phyloP scores from a whole-genome alignment of 345 rosid genomes.

The Fremontodendron californicum region DNA sequence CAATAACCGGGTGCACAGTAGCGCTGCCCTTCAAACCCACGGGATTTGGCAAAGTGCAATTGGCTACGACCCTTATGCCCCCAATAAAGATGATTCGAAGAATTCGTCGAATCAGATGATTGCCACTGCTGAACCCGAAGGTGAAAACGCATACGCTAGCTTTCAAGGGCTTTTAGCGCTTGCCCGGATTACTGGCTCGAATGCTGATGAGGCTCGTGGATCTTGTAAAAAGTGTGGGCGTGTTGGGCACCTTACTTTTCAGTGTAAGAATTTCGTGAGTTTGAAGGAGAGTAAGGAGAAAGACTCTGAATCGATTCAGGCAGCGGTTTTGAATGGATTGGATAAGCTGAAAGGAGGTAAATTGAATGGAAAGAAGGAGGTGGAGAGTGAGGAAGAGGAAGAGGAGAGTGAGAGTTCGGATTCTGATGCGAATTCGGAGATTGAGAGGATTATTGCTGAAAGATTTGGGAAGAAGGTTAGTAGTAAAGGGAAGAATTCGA shows the following conservation, averaged over 20 bases:
- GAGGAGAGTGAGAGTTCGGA: constrained; percentile 78
- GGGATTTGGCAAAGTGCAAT: constrained; percentile 98
- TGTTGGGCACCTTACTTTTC: constrained; percentile 85
- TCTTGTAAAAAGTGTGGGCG: constrained; percentile 90
- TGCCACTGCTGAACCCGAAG: constrained; percentile 47
- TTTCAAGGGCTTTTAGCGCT: constrained; percentile 84
- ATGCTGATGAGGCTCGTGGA: constrained; percentile 83
- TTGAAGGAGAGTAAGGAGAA: constrained; percentile 61
- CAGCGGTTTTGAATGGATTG: constrained; percentile 62
- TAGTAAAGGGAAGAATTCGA: constrained; percentile 51
- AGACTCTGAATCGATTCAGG: constrained; percentile 53
- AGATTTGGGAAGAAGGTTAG: constrained; percentile 61
- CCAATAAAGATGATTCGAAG: constrained; percentile 73
- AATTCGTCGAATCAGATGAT: constrained; percentile 32
- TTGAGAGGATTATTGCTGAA: constrained; percentile 82
- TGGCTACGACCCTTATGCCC: constrained; percentile 93
- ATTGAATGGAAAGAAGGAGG: constrained; percentile 42
- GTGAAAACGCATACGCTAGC: constrained; percentile 70
- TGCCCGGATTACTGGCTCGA: constrained; percentile 70
- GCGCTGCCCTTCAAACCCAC: constrained; percentile 94
- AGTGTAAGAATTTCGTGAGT: constrained; percentile 84
- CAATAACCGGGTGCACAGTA: constrained; percentile 94
- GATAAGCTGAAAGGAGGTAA: constrained; percentile 58
- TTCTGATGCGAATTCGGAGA: constrained; percentile 81
- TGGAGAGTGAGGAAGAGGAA: constrained; percentile 47